Conservation (phyloP, 164 flowering plant species). For the Magnolia sinica region DNA sequence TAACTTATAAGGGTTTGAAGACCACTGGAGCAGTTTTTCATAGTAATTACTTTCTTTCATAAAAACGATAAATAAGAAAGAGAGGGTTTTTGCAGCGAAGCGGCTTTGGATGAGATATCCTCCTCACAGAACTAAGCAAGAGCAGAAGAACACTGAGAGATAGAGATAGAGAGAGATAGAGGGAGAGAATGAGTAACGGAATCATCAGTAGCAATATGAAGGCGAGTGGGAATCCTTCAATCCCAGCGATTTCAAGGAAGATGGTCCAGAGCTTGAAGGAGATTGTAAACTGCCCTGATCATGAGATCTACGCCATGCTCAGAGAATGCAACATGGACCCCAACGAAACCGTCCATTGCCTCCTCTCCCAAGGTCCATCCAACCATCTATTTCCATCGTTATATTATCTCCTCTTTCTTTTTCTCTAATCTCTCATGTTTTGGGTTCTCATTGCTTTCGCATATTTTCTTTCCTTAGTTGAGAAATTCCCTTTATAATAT, state of each 20-base stretch:
- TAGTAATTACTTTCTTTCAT: not conserved
- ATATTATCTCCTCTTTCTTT: not conserved
- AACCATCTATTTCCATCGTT: not conserved
- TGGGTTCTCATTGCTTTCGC: not conserved
- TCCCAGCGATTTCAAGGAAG: slow-evolving; percentile 67
- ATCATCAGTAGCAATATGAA: slow-evolving; percentile 21
- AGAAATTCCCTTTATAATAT: no score
- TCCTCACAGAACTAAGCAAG: not conserved
- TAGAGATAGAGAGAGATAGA: not conserved
- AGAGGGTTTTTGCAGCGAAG: slow-evolving; percentile 1
- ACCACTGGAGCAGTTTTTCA: no score
- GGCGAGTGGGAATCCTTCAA: slow-evolving; percentile 34
- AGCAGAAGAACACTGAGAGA: no score
- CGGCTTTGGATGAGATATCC: slow-evolving; percentile 1
- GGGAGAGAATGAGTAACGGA: slow-evolving; percentile 31
- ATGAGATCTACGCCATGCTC: slow-evolving; percentile 45
- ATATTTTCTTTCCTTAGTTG: no score
- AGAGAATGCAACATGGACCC: slow-evolving; percentile 93
- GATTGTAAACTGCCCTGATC: slow-evolving; percentile 53
- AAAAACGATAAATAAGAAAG: not conserved
- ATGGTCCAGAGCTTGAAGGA: slow-evolving; percentile 89
- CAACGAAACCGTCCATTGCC: slow-evolving; percentile 76
- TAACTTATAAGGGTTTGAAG: no score
- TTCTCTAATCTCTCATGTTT: not conserved
- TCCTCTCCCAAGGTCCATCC: slow-evolving; percentile 76